These are phyloP conservation scores for Botrytis cinerea DNA, from an alignment of 2,329 filamentous ascomycete species.

Conservation along the genomic window DNA sequence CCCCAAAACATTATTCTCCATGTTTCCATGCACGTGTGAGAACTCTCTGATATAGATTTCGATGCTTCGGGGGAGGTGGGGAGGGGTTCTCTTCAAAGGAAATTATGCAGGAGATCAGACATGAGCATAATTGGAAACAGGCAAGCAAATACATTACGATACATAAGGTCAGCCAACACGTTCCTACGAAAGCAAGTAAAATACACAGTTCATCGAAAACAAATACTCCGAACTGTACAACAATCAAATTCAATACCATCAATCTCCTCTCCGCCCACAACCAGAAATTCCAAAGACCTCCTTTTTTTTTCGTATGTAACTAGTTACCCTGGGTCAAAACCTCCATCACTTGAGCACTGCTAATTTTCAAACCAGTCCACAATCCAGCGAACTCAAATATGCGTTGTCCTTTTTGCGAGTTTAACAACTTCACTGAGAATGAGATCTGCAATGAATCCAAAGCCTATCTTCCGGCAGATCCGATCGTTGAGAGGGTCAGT, in stretches of 20 bases:
- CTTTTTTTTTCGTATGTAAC: not conserved
- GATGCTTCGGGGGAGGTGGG: not conserved
- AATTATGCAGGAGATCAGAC: not conserved
- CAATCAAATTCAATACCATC: not conserved
- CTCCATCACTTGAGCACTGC: not conserved
- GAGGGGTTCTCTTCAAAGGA: not conserved
- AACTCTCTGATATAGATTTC: not conserved
- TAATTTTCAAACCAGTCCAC: not conserved
- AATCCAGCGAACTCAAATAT: not conserved
- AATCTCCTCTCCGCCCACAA: not conserved
- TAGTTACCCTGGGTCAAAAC: not conserved
- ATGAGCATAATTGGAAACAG: not conserved
- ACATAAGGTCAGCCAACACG: not conserved
- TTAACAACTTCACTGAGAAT: no score
- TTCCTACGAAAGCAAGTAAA: not conserved
- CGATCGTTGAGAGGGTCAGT: no score
- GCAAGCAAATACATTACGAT: not conserved
- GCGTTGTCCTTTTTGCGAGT: no score
- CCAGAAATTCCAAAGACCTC: not conserved
- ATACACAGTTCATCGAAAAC: not conserved
- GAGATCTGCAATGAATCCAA: no score
- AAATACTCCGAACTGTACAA: not conserved
- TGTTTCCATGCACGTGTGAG: not conserved
- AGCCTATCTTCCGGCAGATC: no score
- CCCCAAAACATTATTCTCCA: not conserved